Evolutionary conservation across 129 eudicot species (phyloP).

Genomic region (Scalesia atractyloides): DNA sequence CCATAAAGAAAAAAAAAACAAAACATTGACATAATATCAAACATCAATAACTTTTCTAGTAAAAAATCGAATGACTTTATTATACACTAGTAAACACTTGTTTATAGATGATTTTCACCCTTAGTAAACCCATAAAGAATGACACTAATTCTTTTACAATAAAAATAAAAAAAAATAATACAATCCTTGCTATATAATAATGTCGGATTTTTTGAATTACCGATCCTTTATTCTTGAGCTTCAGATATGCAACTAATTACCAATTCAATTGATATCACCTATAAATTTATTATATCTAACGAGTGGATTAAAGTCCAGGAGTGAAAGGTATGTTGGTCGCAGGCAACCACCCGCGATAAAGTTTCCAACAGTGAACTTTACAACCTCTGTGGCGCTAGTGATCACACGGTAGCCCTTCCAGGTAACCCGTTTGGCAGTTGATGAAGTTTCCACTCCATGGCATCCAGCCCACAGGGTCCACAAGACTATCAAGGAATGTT

Average conservation of each 20-base stretch:
- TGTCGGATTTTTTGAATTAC: constrained; percentile 17
- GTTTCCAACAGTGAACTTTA: constrained; percentile 44
- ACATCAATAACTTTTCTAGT: too few species aligned
- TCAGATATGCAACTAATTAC: constrained; percentile 1
- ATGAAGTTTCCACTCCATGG: constrained; percentile 49
- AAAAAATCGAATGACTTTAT: too few species aligned
- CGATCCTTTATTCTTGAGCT: constrained; percentile 24
- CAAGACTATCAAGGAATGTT: constrained; percentile 36
- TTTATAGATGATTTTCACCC: too few species aligned
- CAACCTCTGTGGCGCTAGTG: constrained; percentile 42
- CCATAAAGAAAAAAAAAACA: constrained; percentile 27
- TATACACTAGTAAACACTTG: too few species aligned
- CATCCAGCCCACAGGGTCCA: constrained; percentile 49
- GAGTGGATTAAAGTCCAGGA: constrained; percentile 39
- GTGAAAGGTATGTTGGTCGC: constrained; percentile 47
- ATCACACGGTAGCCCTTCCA: constrained; percentile 58
- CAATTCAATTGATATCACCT: constrained; percentile 11
- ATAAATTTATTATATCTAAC: not conserved
- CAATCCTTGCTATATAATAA: constrained; percentile 9
- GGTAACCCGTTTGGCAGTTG: constrained; percentile 37
- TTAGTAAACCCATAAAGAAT: not conserved
- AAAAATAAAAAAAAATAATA: constrained; percentile 3
- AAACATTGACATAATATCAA: too few species aligned
- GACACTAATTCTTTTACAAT: not conserved
- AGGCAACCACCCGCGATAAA: constrained; percentile 55